A percentile compares a stretch with the other conserved stretches of the same genome.
phyloP scores from a whole-genome alignment of 129 eudicot species.

The Scalesia atractyloides region DNA sequence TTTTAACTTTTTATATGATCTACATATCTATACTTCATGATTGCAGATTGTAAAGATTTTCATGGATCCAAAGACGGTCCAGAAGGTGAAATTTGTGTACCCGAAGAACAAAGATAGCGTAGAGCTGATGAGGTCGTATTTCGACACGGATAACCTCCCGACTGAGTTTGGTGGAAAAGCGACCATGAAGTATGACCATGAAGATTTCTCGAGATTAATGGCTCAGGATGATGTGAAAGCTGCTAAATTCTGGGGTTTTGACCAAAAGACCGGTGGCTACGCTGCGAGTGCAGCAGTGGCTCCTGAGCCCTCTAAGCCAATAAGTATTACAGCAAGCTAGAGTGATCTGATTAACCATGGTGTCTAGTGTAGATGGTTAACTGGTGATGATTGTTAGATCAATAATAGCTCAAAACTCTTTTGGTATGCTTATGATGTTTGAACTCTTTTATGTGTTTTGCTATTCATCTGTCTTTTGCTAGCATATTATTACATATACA shows the following conservation, averaged over 20 bases:
- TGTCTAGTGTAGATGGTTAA: slow-evolving; percentile 17
- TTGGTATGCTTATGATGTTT: slow-evolving; percentile 16
- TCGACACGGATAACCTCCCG: slow-evolving; percentile 85
- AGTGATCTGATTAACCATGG: not conserved
- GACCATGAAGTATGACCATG: slow-evolving; percentile 78
- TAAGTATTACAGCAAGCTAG: slow-evolving; percentile 8
- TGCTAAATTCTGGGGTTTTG: slow-evolving; percentile 75
- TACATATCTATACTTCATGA: not conserved
- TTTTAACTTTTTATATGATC: not conserved
- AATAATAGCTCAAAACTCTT: slow-evolving; percentile 11
- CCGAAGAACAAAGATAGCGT: slow-evolving; percentile 79
- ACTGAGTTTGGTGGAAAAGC: slow-evolving; percentile 84
- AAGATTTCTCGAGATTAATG: slow-evolving; percentile 91
- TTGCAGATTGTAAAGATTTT: slow-evolving; percentile 75
- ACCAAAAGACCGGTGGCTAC: slow-evolving; percentile 40
- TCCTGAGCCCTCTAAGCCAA: slow-evolving; percentile 54
- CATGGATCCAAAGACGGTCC: slow-evolving; percentile 66
- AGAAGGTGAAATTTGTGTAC: slow-evolving; percentile 77
- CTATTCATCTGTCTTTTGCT: slow-evolving; percentile 18
- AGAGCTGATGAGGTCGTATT: slow-evolving; percentile 71
- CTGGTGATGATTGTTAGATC: slow-evolving; percentile 16
- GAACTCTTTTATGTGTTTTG: slow-evolving; percentile 10
- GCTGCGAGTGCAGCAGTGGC: slow-evolving; percentile 53
- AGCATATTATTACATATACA: not conserved
- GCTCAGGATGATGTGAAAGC: slow-evolving; percentile 78